A percentile compares a stretch with the other conserved stretches of the same genome.
phyloP scores from a whole-genome alignment of 306 rosid species.

The Spatholobus suberectus region DNA sequence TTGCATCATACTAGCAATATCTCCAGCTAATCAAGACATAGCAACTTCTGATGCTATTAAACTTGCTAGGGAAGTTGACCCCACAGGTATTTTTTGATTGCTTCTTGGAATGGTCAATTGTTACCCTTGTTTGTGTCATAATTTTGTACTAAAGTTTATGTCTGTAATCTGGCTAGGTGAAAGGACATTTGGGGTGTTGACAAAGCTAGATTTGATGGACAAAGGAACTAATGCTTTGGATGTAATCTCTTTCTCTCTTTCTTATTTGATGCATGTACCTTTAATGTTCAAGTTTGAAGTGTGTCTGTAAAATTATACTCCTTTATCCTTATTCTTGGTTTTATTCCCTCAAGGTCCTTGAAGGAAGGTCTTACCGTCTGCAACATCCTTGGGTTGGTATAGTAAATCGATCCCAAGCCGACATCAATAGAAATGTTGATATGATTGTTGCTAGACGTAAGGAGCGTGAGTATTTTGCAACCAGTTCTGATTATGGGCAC shows the following conservation, averaged over 20 bases:
- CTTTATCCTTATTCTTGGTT: conserved; percentile 6
- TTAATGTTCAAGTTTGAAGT: conserved; percentile 26
- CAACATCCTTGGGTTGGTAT: conserved; percentile 97
- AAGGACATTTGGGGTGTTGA: conserved; percentile 91
- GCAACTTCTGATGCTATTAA: conserved; percentile 97
- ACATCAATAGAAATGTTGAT: conserved; percentile 90
- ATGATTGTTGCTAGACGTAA: conserved; percentile 88
- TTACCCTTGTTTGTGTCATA: conserved; percentile 7
- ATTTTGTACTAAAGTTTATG: conserved; percentile 18
- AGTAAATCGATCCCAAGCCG: conserved; percentile 96
- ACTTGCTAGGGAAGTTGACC: conserved; percentile 89
- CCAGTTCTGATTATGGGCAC: conserved; percentile 95
- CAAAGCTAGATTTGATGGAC: conserved; percentile 97
- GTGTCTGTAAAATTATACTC: conserved; percentile 12
- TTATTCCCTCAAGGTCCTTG: conserved; percentile 70
- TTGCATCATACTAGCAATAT: conserved; percentile 81
- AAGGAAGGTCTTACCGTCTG: conserved; percentile 91
- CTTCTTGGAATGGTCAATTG: neutral
- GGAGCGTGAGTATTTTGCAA: conserved; percentile 91
- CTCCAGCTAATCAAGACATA: conserved; percentile 95
- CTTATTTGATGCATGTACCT: conserved; percentile 17
- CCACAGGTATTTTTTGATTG: conserved; percentile 57
- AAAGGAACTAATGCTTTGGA: conserved; percentile 94
- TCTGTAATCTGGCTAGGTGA: conserved; percentile 63
- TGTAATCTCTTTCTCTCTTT: conserved; percentile 51